Base-by-base conservation (phyloP, 1,284 basidiomycete genomes). In the Gomphus bonarii region DNA sequence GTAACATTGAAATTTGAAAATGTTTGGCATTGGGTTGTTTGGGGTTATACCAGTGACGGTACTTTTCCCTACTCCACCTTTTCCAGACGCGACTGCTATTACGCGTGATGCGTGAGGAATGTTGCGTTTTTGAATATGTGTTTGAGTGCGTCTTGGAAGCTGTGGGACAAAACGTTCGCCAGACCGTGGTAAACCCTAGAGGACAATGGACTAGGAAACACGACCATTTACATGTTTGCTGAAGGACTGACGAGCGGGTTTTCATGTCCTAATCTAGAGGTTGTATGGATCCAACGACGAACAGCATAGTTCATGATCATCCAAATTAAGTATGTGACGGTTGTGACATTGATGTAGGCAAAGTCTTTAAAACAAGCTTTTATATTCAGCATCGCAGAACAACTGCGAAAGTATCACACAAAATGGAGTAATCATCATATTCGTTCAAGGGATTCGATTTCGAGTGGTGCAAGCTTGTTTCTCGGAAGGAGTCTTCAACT, bases 21-120 rank as follows among this genome's bases (percentile, higher is more conserved):
- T 44, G 38, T 22, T 18, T 8, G 31, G 38, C 28, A 25, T 50
- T n/a, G 30, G 1, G 16, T 30, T 20, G 46, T 12, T 25, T 25
- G 25, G 2, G 25, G 50, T 18, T 44, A 68, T 60, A 91, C 91
- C 88, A 51, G 95, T 89, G 36, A 98, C 76, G 0, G 95, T 98
- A 63, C 91, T 95, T 73, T 99, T 99, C 7, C 95, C 95, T 1
- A 98, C 95, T 1, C 95, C 95, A 36, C 95, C 97, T 67, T 98
- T 98, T 14, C 94, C 95, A 63, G 90, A 94, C 0, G 93, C 90
- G 0, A 99, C 94, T 3, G 84, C 88, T 8, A 99, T 69, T 30
- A 97, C 83, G 57, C 80, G 81, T 61, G 78, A 77, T 11, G 85
- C 87, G 65, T 89, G 73, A 1, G 85, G 78, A 50, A 90, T 81